Evolutionary conservation across 345 rosid species (phyloP), one percentile per base, ranked within the genome.

Genomic region (Lepidium didymum): DNA sequence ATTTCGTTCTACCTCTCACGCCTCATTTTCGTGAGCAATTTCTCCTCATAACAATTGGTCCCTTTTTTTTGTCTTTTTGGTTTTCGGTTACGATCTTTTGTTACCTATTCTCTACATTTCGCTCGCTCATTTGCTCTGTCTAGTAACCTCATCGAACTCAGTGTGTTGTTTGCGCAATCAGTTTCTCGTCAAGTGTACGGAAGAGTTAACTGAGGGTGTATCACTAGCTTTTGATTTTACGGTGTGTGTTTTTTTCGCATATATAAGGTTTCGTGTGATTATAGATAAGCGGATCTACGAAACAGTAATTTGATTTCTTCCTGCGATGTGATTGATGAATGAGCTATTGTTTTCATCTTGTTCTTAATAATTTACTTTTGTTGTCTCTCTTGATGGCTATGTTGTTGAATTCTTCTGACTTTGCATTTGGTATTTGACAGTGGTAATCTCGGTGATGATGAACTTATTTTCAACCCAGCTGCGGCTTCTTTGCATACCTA

Each of bases 401-500:
- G 15, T 1, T 1, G 19, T 49, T 46, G 41, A 29, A 15, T 9
- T 37, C 10, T 4, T 59, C 52, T 59, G 46, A 53, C 21, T 16
- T 31, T 49, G 6, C 18, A 14, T 8, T 7, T 58, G 15, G 8
- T 70, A 3, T 7, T 43, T 55, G 42, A 18, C 64, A 74, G 78
- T 53, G 59, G 51, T 15, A 34, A 65, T 31, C 23, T 46, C 21
- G 40, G 81, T 55, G 61, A 74, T 54, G 76, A 62, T 75, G 92
- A 76, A 51, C 69, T 70, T 69, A 77, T 86, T 27, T 94, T 88
- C 78, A 79, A 94, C 72, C 80, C 96, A 11, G 45, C 81, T 67
- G 77, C 91, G 91, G 88, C 96, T 76, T 86, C 97, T 11, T 49
- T 91, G 62, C 99, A 94, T 77, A 80, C 91, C 0, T 94, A 94